These are phyloP conservation scores for Plenodomus lindquistii DNA, from an alignment of 2,329 filamentous ascomycete species.

Conservation along the genomic window DNA sequence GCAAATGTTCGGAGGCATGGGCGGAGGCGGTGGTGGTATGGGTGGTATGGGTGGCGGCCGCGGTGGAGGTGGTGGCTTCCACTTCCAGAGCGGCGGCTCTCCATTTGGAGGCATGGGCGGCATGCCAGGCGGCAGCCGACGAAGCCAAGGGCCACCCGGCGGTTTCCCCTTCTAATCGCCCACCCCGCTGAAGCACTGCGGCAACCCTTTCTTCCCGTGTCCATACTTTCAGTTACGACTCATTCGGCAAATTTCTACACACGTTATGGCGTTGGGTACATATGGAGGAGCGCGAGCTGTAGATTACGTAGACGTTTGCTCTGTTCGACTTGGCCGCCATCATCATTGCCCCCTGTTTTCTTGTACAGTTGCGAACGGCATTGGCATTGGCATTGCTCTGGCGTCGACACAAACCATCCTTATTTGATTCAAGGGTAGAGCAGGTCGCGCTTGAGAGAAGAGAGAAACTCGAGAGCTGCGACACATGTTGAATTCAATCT, in stretches of 20 bases:
- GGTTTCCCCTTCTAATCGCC: constrained; percentile 34
- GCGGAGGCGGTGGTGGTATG: constrained; percentile 47
- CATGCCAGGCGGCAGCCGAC: constrained; percentile 38
- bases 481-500: neutral
- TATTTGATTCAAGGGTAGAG: neutral
- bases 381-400: constrained; percentile 12
- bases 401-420: constrained; percentile 7
- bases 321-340: neutral
- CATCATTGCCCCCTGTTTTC: neutral
- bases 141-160: constrained; percentile 37
- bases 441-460: neutral
- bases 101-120: constrained; percentile 43
- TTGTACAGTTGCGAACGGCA: constrained; percentile 8
- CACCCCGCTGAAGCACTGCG: neutral
- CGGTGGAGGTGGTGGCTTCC: constrained; percentile 55
- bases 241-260: constrained; percentile 15
- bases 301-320: constrained; percentile 1
- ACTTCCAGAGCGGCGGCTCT: constrained; percentile 44
- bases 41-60: constrained; percentile 50
- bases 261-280: constrained; percentile 29
- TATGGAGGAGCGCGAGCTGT: constrained; percentile 26
- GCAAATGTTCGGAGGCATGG: constrained; percentile 51
- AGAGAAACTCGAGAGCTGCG: neutral
- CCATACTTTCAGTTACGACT: constrained; percentile 18
- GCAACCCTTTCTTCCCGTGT: constrained; percentile 18